Evolutionary conservation across 345 rosid species (phyloP), one percentile per base, ranked within the genome.

Genomic region (Streptanthus diversifolius): DNA sequence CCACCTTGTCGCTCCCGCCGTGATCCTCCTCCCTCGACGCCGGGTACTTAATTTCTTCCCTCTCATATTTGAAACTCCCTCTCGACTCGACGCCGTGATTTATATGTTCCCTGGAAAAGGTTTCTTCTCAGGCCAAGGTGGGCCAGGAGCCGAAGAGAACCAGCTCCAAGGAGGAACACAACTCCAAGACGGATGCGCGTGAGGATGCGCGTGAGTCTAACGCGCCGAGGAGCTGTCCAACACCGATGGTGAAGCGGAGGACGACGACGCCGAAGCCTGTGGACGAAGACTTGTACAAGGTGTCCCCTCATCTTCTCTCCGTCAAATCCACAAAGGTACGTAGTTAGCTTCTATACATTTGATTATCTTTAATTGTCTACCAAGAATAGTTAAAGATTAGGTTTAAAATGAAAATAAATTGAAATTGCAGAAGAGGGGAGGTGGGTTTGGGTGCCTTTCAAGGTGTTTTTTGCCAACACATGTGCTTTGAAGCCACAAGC

Each of bases 281-380:
- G 25, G 98, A 90, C 53, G 97, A 93, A 67, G 98, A 93, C 80
- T 77, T 93, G 75, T 93, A 93, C 85, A 90, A 85, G 73, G 86
- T 93, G 59, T 77, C 98, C 10, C 91, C 97, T 7, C 83, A 81
- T 8, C 86, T 89, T 51, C 95, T 91, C 80, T 66, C 75, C 56
- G 67, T 83, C 33, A 87, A 87, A 66, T 54, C 90, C 64, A 82
- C 63, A 79, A 93, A 82, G 90, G 98, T 77, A 18, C 2, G 0
- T 7, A 13, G 19, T 11, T 1, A 0, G n/a, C n/a, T 30, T 1
- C 24, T n/a, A 10, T 0, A 19, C 0, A 48, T 48, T 21, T 21
- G n/a, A 22, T 45, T 13, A 2, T 5, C 17, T 54, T 12, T 1
- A 19, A 49, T 1, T 8, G 5, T 8, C 14, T 15, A n/a, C 37